phyloP scores from a whole-genome alignment of 163 green algal genomes.

The Botryococcus braunii region DNA sequence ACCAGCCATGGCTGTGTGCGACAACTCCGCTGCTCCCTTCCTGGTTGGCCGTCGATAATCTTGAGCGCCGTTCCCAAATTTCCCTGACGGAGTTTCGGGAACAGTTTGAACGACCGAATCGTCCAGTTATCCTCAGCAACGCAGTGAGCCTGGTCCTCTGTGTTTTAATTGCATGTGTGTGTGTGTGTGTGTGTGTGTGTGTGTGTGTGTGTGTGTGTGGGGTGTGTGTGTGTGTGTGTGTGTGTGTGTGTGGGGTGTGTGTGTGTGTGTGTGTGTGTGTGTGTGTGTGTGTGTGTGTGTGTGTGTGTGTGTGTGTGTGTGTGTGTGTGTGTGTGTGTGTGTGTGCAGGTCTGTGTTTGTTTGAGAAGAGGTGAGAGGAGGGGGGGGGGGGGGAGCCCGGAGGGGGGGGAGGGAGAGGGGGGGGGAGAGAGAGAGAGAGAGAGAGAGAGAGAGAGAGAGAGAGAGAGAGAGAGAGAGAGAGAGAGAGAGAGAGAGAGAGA shows the following conservation, averaged over 20 bases:
- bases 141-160: slow-evolving; percentile 16
- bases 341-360: too few species aligned
- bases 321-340: too few species aligned
- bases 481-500: not conserved
- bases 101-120: slow-evolving; percentile 75
- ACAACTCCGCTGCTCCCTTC: slow-evolving; percentile 43
- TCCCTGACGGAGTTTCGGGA: slow-evolving; percentile 55
- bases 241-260: too few species aligned
- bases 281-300: too few species aligned
- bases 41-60: slow-evolving; percentile 79
- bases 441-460: too few species aligned
- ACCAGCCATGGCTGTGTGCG: slow-evolving; percentile 83
- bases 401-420: too few species aligned
- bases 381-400: too few species aligned
- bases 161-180: not conserved
- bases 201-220: not conserved
- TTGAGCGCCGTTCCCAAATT: slow-evolving; percentile 56
- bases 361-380: too few species aligned
- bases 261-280: too few species aligned
- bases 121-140: slow-evolving; percentile 74
- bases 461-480: not conserved
- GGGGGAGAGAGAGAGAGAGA: too few species aligned
- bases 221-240: too few species aligned
- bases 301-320: too few species aligned
- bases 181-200: not conserved